A percentile compares a stretch with the other conserved stretches of the same genome.
These are phyloP conservation scores for Penicillium ochrochloron DNA, from an alignment of 495 filamentous ascomycete species.

Conservation along the genomic window DNA sequence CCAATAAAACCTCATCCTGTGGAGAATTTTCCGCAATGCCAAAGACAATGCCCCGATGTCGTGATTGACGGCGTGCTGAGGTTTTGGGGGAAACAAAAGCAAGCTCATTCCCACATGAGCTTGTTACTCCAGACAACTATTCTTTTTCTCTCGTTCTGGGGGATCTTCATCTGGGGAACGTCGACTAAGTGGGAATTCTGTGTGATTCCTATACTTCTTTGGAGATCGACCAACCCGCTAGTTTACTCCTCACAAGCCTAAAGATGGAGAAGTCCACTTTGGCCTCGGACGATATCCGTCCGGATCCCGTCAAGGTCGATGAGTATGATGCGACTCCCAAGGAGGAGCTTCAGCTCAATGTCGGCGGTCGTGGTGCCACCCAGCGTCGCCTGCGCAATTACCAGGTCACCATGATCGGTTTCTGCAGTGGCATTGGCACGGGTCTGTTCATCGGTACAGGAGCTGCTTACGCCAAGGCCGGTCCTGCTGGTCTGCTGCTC, in stretches of 20 bases:
- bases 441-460: conserved; percentile 79
- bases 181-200: not conserved
- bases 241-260: not conserved
- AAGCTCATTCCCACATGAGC: conserved; percentile 14
- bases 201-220: not conserved
- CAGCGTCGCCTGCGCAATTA: conserved; percentile 46
- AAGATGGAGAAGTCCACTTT: conserved; percentile 24
- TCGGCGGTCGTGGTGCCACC: conserved; percentile 40
- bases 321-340: conserved; percentile 31
- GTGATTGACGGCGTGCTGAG: conserved; percentile 24
- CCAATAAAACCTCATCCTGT: conserved; percentile 26
- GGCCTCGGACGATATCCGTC: conserved; percentile 23
- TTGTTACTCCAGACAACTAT: not conserved
- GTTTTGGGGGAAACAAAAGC: conserved; percentile 21
- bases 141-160: not conserved
- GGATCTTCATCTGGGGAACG: not conserved
- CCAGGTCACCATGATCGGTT: conserved; percentile 47
- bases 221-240: not conserved
- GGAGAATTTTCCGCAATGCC: conserved; percentile 19
- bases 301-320: conserved; percentile 24
- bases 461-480: conserved; percentile 65
- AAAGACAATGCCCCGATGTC: conserved; percentile 26
- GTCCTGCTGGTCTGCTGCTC: conserved; percentile 70
- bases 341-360: conserved; percentile 41
- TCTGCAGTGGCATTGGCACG: conserved; percentile 62